Evolutionary conservation across 495 filamentous ascomycete genomes (phyloP).

Genomic region (Xylaria telfairii): DNA sequence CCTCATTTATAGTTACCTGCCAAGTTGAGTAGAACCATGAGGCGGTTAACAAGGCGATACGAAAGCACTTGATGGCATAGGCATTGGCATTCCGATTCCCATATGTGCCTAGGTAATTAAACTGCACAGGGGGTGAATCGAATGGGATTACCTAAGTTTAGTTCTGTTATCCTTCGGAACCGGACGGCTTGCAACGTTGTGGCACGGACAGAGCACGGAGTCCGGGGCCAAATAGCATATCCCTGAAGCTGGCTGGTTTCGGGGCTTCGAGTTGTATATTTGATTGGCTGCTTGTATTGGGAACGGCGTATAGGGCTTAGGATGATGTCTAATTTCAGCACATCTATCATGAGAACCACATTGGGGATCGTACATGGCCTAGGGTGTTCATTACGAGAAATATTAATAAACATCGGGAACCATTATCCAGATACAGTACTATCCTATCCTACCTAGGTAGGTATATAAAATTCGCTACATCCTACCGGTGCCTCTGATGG

Average conservation of each 20-base stretch:
- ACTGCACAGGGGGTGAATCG: neutral
- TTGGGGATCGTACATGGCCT: neutral
- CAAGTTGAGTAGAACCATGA: neutral
- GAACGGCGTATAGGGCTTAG: neutral
- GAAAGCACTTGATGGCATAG: neutral
- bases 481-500: neutral
- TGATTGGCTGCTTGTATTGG: neutral
- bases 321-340: neutral
- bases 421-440: neutral
- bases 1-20: neutral
- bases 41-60: neutral
- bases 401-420: neutral
- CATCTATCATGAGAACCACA: neutral
- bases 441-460: too few species aligned
- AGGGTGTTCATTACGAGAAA: neutral
- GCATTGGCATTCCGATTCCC: neutral
- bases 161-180: neutral
- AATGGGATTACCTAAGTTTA: neutral
- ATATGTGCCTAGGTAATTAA: neutral
- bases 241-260: neutral
- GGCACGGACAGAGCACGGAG: neutral
- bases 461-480: neutral
- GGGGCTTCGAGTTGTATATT: neutral
- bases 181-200: neutral
- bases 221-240: neutral